These are phyloP conservation scores for Rhododendron simsii DNA, from an alignment of 148 eudicot genomes.

Conservation along the genomic window DNA sequence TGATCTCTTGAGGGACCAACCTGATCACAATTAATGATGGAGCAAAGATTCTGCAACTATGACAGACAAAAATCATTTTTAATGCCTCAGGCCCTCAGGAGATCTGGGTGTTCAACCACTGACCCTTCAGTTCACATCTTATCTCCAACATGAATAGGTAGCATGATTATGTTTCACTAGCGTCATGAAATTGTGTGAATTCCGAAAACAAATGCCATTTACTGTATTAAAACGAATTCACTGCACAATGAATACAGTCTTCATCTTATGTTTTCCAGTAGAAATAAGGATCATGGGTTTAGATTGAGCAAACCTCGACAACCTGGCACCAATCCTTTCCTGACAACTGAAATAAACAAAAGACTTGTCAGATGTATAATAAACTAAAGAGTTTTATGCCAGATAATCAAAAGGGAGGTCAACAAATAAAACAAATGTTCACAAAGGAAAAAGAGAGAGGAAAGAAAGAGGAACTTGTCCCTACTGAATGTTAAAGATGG, in stretches of 20 bases:
- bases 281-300: conserved; percentile 1
- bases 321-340: conserved; percentile 61
- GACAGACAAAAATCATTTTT: conserved; percentile 13
- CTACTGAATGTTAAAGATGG: background rate
- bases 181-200: background rate
- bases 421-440: background rate
- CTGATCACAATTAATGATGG: conserved; percentile 20
- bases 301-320: conserved; percentile 49
- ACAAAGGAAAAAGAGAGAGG: background rate
- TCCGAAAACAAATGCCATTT: background rate
- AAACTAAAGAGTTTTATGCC: background rate
- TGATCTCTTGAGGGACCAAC: conserved; percentile 20
- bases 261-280: conserved; percentile 4
- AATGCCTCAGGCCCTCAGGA: background rate
- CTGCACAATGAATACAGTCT: background rate
- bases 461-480: too few relatives aligned
- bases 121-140: background rate
- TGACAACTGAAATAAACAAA: conserved; percentile 37
- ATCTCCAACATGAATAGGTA: background rate
- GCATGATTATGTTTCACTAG: conserved; percentile 2
- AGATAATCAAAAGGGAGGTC: background rate
- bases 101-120: conserved; percentile 5
- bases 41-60: conserved; percentile 19
- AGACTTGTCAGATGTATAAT: conserved; percentile 3
- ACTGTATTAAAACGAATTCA: background rate